Conservation (phyloP, 2,329 filamentous ascomycete species). For the Pestalotiopsis sp. region DNA sequence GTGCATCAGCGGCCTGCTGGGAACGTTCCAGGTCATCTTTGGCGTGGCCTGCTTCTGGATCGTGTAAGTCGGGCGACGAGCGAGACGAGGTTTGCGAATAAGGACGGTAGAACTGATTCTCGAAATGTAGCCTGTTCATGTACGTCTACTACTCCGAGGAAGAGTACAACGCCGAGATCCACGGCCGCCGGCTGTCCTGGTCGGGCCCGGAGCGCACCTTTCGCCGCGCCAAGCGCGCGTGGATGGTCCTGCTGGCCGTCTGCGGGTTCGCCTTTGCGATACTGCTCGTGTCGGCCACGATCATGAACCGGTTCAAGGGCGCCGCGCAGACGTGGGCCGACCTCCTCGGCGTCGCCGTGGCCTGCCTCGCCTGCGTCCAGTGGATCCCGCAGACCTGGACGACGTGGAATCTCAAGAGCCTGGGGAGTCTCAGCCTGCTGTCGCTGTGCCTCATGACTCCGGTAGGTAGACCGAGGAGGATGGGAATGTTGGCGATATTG, state of each 20-base stretch:
- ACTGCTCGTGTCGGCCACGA: constrained; percentile 19
- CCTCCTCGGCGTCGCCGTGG: constrained; percentile 20
- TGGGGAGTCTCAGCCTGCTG: constrained; percentile 22
- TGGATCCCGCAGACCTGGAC: constrained; percentile 23
- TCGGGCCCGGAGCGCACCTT: constrained; percentile 28
- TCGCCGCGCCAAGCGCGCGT: constrained; percentile 27
- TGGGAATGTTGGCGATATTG: neutral
- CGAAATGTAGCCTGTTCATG: constrained; percentile 16
- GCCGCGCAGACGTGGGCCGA: constrained; percentile 23
- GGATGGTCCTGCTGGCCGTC: constrained; percentile 22
- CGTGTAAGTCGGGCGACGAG: constrained; percentile 6
- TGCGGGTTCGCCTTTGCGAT: constrained; percentile 19
- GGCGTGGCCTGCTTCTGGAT: constrained; percentile 24
- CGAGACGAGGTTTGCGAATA: neutral
- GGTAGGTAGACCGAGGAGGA: neutral
- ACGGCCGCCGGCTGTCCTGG: constrained; percentile 25
- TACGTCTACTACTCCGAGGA: constrained; percentile 29
- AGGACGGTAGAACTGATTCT: neutral
- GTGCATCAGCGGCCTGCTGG: constrained; percentile 22
- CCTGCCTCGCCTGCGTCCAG: constrained; percentile 22
- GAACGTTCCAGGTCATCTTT: constrained; percentile 23
- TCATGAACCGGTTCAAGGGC: constrained; percentile 18
- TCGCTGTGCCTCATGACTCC: constrained; percentile 17
- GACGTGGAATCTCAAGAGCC: constrained; percentile 18
- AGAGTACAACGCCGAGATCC: constrained; percentile 28